These are phyloP conservation scores for Stipa capillata DNA, from an alignment of 176 grass and related monocot genomes.

Conservation along the genomic window DNA sequence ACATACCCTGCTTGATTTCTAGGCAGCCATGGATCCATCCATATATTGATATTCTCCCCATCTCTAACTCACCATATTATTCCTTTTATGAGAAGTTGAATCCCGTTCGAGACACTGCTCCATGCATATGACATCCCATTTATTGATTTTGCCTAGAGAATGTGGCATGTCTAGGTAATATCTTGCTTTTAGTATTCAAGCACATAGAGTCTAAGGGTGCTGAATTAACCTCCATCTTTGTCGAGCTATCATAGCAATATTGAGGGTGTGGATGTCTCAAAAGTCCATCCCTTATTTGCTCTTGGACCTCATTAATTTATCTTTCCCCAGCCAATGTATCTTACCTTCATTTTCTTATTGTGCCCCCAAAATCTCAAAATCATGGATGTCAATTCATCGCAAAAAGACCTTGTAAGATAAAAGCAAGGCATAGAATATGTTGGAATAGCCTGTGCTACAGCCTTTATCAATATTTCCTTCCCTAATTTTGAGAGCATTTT, in stretches of 20 bases:
- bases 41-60: rapidly evolving
- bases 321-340: background rate
- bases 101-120: background rate
- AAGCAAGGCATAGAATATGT: background rate
- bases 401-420: background rate
- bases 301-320: background rate
- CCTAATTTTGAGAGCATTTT: background rate
- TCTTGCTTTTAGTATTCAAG: background rate
- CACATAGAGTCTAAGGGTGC: background rate
- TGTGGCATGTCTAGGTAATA: background rate
- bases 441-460: background rate
- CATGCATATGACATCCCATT: background rate
- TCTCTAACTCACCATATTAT: background rate
- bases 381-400: background rate
- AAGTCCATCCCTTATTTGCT: background rate
- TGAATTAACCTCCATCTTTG: background rate
- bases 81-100: background rate
- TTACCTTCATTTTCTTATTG: background rate
- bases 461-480: background rate
- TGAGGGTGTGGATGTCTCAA: background rate
- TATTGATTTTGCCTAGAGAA: rapidly evolving
- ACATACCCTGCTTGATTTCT: background rate
- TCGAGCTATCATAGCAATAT: background rate
- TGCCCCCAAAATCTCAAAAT: background rate
- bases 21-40: background rate